Base-by-base conservation (phyloP, 1,139 yeast species). In the Blastobotrys apis region DNA sequence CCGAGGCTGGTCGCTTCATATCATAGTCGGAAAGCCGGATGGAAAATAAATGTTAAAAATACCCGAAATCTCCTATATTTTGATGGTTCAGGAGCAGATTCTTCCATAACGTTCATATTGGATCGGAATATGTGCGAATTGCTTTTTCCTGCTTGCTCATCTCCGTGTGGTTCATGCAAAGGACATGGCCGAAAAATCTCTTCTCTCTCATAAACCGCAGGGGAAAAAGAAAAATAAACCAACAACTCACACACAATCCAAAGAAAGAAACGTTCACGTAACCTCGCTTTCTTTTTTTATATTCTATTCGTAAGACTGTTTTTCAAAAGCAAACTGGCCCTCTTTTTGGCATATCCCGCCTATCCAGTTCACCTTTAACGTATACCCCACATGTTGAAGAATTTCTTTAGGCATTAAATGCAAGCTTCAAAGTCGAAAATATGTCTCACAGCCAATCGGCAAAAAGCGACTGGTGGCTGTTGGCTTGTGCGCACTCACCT, bases 101-200 rank as follows among this genome's bases (percentile, higher is more conserved):
- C n/a, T n/a, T n/a, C n/a, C n/a, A n/a, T n/a, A n/a, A n/a, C n/a
- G n/a, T n/a, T n/a, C n/a, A n/a, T n/a, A n/a, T n/a, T n/a, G n/a
- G n/a, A n/a, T n/a, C n/a, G n/a, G n/a, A n/a, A n/a, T n/a, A n/a
- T n/a, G 26, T 23, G 6, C 26, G 10, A 23, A 23, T 10, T 23
- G 26, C 26, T 23, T 23, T 23, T 6, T 23, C 26, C 9, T 23
- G 21, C 20, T 8, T 31, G 5, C 5, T 15, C n/a, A 4, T 31
- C 17, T 31, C 6, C 6, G 9, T 29, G 8, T 29, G 12, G n/a
- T 9, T 10, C n/a, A 33, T 33, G 36, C 36, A 33, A 33, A 33
- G 36, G 36, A 33, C 36, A 33, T 33, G 36, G 16, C 36, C 36
- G 36, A 33, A 17, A 13, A 31, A 15, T 31, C 19, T 5, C 15